Evolutionary conservation across 2,329 filamentous ascomycete genomes (phyloP).

Genomic region (Myrmaecium sp.): DNA sequence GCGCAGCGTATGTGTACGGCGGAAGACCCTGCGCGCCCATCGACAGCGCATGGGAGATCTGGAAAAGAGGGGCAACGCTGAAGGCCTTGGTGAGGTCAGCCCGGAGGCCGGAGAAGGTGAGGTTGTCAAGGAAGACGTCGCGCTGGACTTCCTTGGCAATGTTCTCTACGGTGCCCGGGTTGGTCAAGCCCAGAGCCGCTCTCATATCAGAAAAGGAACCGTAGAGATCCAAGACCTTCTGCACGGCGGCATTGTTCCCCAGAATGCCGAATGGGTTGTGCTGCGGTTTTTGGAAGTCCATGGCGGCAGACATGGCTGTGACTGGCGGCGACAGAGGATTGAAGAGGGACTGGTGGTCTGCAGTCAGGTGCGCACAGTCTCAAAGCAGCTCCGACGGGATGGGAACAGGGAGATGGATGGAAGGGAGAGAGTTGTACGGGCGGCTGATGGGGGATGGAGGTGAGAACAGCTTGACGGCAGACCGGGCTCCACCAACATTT

Average conservation of each 20-base stretch:
- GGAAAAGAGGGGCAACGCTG: conserved; percentile 84
- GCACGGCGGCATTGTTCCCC: conserved; percentile 55
- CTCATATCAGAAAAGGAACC: conserved; percentile 69
- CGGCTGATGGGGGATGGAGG: conserved; percentile 3
- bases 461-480: too few species aligned
- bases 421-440: conserved; percentile 3
- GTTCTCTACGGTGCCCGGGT: conserved; percentile 83
- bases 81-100: conserved; percentile 95
- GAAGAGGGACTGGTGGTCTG: not conserved
- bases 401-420: conserved; percentile 1
- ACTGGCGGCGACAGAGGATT: conserved; percentile 7
- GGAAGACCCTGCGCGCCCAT: conserved; percentile 80
- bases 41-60: conserved; percentile 91
- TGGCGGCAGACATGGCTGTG: conserved; percentile 11
- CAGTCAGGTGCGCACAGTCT: not conserved
- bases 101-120: conserved; percentile 89
- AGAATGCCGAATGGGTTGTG: conserved; percentile 40
- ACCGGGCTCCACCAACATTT: too few species aligned
- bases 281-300: conserved; percentile 18
- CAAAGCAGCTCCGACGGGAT: not conserved
- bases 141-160: conserved; percentile 85
- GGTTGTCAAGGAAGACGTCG: conserved; percentile 90
- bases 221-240: conserved; percentile 59
- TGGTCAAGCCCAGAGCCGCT: conserved; percentile 72
- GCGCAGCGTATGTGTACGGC: conserved; percentile 85